Evolutionary conservation across 768 basidiomycete species (phyloP), one percentile per base, ranked within the genome.

Genomic region (Tulasnella calospora): DNA sequence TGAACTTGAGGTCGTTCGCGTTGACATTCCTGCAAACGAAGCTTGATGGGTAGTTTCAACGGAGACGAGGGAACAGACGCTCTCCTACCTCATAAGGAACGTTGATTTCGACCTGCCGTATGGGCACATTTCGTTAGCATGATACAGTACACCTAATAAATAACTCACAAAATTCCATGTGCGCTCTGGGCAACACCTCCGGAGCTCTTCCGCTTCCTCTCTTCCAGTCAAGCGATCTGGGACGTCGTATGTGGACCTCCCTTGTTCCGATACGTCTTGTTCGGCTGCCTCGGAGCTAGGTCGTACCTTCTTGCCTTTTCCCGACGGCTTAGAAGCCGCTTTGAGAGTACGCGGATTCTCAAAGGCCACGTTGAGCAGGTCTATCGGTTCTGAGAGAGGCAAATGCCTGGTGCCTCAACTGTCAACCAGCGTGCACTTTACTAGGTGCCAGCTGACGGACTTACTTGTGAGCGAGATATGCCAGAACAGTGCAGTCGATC

Each of bases 301-400:
- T 61, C 38, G 19, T 46, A 9, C 35, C 70, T 67, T 67, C 61
- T 19, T 70, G 15, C 38, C 17, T 51, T 74, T 85, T 86, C 21
- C 86, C 86, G 40, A 33, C 83, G 79, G 79, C 89, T 89, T 17
- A 88, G 87, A 71, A 87, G 86, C 86, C 4, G 87, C 82, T 69
- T 86, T 86, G 19, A 92, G 84, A 82, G 93, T 92, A 8, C 94
- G 89, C n/a, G 95, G 95, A 82, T 98, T 98, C 83, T 98, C 95
- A 81, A 98, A 98, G 0, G 94, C 94, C 6, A 98, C 94, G 81
- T 98, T 98, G 10, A 98, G 86, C 1, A 98, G 85, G 82, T 98
- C 96, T 73, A 98, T 94, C 0, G 95, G 93, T 82, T 98, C 95
- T 69, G 89, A 86, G 23, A 85, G 73, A 13, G 93, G 90, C 44